Conservation (phyloP, 148 eudicot species). For the Salicornia ramosissima region DNA sequence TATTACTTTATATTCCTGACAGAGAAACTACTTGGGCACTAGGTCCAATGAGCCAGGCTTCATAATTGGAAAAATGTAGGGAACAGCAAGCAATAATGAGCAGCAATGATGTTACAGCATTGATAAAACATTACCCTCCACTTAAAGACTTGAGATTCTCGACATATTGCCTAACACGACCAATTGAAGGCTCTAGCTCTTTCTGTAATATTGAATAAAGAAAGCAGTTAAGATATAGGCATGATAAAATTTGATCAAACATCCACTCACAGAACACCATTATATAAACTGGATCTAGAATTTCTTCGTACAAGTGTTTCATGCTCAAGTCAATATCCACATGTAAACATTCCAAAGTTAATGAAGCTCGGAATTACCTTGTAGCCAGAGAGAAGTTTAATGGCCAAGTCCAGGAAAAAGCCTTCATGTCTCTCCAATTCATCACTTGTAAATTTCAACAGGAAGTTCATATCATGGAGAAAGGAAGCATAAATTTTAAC, state of each 20-base stretch:
- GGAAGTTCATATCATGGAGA: constrained; percentile 7
- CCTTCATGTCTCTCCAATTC: constrained; percentile 78
- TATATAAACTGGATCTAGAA: not conserved
- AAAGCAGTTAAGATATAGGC: not conserved
- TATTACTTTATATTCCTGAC: not conserved
- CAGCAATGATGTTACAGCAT: constrained; percentile 2
- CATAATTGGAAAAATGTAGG: not conserved
- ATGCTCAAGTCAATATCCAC: not conserved
- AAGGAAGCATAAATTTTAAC: constrained; percentile 1
- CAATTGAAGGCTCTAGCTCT: constrained; percentile 76
- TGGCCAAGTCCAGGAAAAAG: constrained; percentile 68
- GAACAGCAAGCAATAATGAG: not conserved
- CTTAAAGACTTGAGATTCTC: constrained; percentile 68
- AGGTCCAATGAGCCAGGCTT: no score
- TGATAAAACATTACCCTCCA: constrained; percentile 48
- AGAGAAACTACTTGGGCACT: no score
- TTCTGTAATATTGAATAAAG: constrained; percentile 40
- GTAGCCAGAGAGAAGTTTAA: constrained; percentile 66
- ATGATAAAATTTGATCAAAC: not conserved
- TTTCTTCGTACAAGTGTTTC: not conserved
- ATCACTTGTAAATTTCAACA: constrained; percentile 44
- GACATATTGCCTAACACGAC: constrained; percentile 68
- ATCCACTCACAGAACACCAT: not conserved
- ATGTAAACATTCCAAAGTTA: not conserved
- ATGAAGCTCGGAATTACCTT: constrained; percentile 41